A percentile compares a stretch with the other conserved stretches of the same genome.
These are phyloP conservation scores for Scutellaria baicalensis DNA, from an alignment of 257 asterid species.

Conservation along the genomic window DNA sequence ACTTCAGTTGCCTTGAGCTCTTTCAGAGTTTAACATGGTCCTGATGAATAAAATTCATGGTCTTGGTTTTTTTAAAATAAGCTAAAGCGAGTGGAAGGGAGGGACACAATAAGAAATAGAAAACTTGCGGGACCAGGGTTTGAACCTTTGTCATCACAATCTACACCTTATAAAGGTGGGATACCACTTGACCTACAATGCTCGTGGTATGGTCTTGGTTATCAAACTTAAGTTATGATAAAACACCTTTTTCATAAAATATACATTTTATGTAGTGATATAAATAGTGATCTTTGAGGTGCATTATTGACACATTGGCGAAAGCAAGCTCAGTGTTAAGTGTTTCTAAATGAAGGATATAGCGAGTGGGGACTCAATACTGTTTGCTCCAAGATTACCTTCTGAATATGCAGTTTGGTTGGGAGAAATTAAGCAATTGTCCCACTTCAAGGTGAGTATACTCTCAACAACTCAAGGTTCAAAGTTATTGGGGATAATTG, in stretches of 20 bases:
- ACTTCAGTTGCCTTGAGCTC: slow-evolving; percentile 7
- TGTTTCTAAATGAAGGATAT: slow-evolving; percentile 56
- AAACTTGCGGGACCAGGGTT: too few species aligned
- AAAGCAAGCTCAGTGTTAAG: slow-evolving; percentile 10
- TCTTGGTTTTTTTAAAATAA: too few species aligned
- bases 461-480: slow-evolving; percentile 2
- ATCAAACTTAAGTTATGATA: neutral
- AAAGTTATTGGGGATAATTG: slow-evolving; percentile 2
- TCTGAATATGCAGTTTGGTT: slow-evolving; percentile 87
- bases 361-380: slow-evolving; percentile 68
- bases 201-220: neutral
- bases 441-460: slow-evolving; percentile 70
- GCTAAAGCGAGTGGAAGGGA: too few species aligned
- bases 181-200: too few species aligned
- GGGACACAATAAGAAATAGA: too few species aligned
- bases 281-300: neutral
- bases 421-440: slow-evolving; percentile 75
- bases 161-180: too few species aligned
- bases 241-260: neutral
- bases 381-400: slow-evolving; percentile 88
- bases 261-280: neutral
- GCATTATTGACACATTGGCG: neutral
- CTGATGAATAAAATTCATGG: neutral
- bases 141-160: too few species aligned
- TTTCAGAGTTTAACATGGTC: neutral